Conservation (phyloP, 495 filamentous ascomycete species). For the Aspergillus homomorphus region DNA sequence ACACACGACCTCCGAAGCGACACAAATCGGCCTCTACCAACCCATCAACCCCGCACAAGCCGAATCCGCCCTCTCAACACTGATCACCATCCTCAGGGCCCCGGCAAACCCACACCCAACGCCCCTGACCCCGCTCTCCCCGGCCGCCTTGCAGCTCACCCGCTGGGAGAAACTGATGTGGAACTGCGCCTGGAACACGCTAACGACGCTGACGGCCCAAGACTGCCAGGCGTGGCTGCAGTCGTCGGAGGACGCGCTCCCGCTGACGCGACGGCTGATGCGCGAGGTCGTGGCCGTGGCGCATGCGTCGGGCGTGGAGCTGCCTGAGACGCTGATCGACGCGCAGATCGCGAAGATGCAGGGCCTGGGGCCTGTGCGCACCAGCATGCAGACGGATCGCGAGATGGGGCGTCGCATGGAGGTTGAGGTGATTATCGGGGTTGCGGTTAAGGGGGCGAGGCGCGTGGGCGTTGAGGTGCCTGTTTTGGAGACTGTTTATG, state of each 20-base stretch:
- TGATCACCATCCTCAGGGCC: constrained; percentile 34
- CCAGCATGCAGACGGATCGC: constrained; percentile 55
- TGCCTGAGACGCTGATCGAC: constrained; percentile 40
- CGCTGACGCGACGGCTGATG: constrained; percentile 45
- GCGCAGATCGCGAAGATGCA: constrained; percentile 41
- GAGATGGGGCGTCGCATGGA: constrained; percentile 50
- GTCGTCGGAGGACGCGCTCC: constrained; percentile 40
- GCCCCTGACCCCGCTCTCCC: background rate
- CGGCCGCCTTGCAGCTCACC: constrained; percentile 43
- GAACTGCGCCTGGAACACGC: constrained; percentile 54
- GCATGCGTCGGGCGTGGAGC: constrained; percentile 37
- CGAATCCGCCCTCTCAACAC: constrained; percentile 36
- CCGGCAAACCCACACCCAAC: constrained; percentile 42
- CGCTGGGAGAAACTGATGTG: constrained; percentile 56
- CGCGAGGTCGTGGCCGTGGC: constrained; percentile 48
- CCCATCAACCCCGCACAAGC: constrained; percentile 12
- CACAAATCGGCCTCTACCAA: constrained; percentile 46
- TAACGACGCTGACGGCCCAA: constrained; percentile 50
- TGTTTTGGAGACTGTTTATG: constrained; percentile 47
- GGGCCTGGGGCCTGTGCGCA: constrained; percentile 41
- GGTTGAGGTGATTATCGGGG: constrained; percentile 55
- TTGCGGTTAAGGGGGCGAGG: constrained; percentile 46
- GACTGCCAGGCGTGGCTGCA: constrained; percentile 48
- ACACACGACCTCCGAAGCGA: constrained; percentile 47
- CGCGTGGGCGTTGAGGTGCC: constrained; percentile 48